These are phyloP conservation scores for Holtermanniella nyarrowii DNA, from an alignment of 768 basidiomycete species.

Conservation along the genomic window DNA sequence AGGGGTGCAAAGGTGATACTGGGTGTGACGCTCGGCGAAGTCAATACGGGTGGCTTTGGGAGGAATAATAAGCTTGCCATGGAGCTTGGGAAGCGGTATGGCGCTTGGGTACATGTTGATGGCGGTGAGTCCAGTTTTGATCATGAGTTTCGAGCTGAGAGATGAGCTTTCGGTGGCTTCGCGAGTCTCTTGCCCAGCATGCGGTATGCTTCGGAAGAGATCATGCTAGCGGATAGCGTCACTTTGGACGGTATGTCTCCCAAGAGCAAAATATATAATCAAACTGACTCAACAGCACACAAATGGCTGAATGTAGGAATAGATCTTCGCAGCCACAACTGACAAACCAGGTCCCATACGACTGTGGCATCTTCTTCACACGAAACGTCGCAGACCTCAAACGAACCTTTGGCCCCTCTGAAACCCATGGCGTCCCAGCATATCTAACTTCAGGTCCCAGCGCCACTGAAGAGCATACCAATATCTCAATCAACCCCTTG, in stretches of 20 bases:
- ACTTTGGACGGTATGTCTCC: slow-evolving; percentile 41
- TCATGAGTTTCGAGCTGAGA: background rate
- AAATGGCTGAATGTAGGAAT: slow-evolving; percentile 46
- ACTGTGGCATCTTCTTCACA: slow-evolving; percentile 44
- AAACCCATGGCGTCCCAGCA: slow-evolving; percentile 31
- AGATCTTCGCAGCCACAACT: slow-evolving; percentile 19
- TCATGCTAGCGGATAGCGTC: slow-evolving; percentile 43
- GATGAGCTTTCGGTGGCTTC: slow-evolving; percentile 45
- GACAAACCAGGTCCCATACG: slow-evolving; percentile 34
- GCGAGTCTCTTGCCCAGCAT: slow-evolving; percentile 41
- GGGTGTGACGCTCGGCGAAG: slow-evolving; percentile 42
- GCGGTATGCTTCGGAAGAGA: slow-evolving; percentile 27
- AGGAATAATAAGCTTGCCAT: slow-evolving; percentile 34
- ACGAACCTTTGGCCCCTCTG: slow-evolving; percentile 40
- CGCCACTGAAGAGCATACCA: background rate
- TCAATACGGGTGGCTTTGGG: slow-evolving; percentile 45
- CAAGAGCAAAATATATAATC: background rate
- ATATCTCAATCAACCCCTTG: slow-evolving; percentile 2
- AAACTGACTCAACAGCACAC: slow-evolving; percentile 17
- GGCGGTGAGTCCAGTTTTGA: slow-evolving; percentile 34
- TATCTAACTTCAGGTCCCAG: slow-evolving; percentile 31
- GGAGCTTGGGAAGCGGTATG: slow-evolving; percentile 39
- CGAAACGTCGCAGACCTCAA: slow-evolving; percentile 26
- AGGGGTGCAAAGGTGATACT: slow-evolving; percentile 36
- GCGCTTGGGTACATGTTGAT: slow-evolving; percentile 45